Evolutionary conservation across 129 eudicot species (phyloP).

Genomic region (Kitagawia praeruptora): DNA sequence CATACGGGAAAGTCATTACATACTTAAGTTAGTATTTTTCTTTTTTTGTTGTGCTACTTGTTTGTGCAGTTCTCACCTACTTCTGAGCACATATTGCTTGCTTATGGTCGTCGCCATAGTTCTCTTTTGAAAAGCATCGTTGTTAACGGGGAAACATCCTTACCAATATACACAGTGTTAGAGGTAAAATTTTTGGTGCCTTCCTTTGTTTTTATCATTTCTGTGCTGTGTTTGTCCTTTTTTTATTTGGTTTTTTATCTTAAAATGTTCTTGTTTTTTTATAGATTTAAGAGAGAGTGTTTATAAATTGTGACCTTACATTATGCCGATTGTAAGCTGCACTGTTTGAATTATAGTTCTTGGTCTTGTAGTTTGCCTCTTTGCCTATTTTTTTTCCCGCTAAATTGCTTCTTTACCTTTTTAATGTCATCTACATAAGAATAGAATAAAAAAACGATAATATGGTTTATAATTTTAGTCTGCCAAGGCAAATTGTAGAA

Average conservation of each 20-base stretch:
- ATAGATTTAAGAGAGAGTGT: background rate
- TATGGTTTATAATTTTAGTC: background rate
- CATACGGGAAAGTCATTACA: background rate
- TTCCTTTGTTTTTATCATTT: background rate
- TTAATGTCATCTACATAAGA: background rate
- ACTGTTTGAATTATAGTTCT: background rate
- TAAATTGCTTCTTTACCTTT: background rate
- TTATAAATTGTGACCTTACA: background rate
- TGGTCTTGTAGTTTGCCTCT: background rate
- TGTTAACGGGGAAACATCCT: conserved; percentile 44
- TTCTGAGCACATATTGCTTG: conserved; percentile 68
- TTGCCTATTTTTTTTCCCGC: background rate
- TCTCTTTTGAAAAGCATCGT: conserved; percentile 66
- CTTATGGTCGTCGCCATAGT: conserved; percentile 67
- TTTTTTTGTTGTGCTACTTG: background rate
- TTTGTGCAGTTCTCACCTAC: conserved; percentile 60
- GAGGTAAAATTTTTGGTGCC: conserved; percentile 33
- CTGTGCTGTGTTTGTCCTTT: background rate
- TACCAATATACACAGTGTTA: conserved; percentile 56
- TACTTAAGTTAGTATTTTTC: background rate
- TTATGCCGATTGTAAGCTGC: background rate
- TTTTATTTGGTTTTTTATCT: background rate
- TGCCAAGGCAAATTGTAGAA: too few species aligned
- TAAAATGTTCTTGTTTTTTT: background rate
- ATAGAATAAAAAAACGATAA: too few species aligned